A percentile compares a stretch with the other conserved stretches of the same genome.
These are phyloP conservation scores for Phanerodontia chrysosporium DNA, from an alignment of 768 basidiomycete species.

Conservation along the genomic window DNA sequence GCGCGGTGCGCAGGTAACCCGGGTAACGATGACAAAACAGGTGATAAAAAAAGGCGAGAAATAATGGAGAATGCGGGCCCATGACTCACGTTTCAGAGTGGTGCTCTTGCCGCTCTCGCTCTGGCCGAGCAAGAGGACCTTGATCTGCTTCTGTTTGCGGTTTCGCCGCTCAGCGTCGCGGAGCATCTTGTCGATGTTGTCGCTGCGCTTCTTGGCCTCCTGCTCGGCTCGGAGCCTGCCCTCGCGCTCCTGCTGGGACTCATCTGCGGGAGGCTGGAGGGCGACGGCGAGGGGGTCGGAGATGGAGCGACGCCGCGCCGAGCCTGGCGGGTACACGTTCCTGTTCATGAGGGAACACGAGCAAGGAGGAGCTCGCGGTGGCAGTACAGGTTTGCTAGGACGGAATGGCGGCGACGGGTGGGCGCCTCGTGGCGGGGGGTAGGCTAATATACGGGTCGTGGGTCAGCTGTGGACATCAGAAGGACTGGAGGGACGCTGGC, in stretches of 20 bases:
- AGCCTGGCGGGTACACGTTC: slow-evolving; percentile 5
- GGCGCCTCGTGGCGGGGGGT: slow-evolving; percentile 8
- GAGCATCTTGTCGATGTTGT: slow-evolving; percentile 78
- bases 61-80: not conserved
- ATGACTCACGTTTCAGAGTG: slow-evolving; percentile 76
- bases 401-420: slow-evolving; percentile 1
- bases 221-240: slow-evolving; percentile 59
- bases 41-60: not conserved
- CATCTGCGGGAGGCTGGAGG: slow-evolving; percentile 67
- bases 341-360: slow-evolving; percentile 12
- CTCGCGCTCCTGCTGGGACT: slow-evolving; percentile 65
- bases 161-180: slow-evolving; percentile 60
- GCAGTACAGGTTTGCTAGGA: slow-evolving; percentile 16
- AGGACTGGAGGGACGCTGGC: not conserved
- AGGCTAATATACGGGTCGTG: slow-evolving; percentile 1
- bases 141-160: slow-evolving; percentile 60
- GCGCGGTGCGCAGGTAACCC: not conserved
- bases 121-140: slow-evolving; percentile 79
- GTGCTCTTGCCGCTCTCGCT: slow-evolving; percentile 90
- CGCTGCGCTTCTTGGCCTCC: slow-evolving; percentile 70
- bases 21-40: not conserved
- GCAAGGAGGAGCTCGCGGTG: slow-evolving; percentile 4
- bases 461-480: slow-evolving; percentile 15
- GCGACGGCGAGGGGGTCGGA: slow-evolving; percentile 66
- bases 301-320: slow-evolving; percentile 35